Evolutionary conservation across 352 stramenopile genomes (phyloP).

Genomic region (Pythium aphanidermatum): DNA sequence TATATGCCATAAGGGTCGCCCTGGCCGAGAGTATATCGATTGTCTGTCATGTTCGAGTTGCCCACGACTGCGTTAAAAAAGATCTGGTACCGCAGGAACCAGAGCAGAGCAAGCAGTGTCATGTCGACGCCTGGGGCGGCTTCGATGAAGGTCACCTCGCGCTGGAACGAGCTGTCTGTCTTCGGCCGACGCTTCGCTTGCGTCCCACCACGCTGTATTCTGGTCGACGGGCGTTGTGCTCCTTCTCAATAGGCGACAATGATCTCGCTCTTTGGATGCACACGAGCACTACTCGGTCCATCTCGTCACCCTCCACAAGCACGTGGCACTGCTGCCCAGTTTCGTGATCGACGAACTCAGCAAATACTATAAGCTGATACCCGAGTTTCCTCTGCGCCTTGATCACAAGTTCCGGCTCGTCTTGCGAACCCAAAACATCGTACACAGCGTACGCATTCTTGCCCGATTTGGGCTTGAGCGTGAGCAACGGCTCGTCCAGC

Average conservation of each 20-base stretch:
- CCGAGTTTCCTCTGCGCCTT: neutral
- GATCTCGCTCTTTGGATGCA: neutral
- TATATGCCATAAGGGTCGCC: no score
- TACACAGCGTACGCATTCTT: conserved; percentile 2
- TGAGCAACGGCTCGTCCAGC: neutral
- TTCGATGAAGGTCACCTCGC: conserved; percentile 5
- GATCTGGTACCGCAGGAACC: conserved; percentile 11
- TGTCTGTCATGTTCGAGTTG: no score
- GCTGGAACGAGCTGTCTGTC: conserved; percentile 3
- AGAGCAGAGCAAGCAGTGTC: conserved; percentile 3
- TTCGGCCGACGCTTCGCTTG: conserved; percentile 4
- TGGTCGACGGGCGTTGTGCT: conserved; percentile 5
- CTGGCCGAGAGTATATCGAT: no score
- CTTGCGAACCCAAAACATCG: neutral
- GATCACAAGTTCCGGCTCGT: neutral
- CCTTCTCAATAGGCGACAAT: conserved; percentile 3
- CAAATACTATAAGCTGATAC: neutral
- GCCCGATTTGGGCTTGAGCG: neutral
- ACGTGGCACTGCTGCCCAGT: conserved; percentile 2
- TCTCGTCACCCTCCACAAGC: neutral
- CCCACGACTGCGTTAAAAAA: conserved; percentile 1
- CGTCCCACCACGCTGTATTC: neutral
- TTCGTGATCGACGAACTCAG: conserved; percentile 1
- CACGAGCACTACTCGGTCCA: conserved; percentile 3
- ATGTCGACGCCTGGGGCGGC: conserved; percentile 6